Conservation (phyloP, 225 moss, liverwort and hornwort species). For the Ulota crispa region DNA sequence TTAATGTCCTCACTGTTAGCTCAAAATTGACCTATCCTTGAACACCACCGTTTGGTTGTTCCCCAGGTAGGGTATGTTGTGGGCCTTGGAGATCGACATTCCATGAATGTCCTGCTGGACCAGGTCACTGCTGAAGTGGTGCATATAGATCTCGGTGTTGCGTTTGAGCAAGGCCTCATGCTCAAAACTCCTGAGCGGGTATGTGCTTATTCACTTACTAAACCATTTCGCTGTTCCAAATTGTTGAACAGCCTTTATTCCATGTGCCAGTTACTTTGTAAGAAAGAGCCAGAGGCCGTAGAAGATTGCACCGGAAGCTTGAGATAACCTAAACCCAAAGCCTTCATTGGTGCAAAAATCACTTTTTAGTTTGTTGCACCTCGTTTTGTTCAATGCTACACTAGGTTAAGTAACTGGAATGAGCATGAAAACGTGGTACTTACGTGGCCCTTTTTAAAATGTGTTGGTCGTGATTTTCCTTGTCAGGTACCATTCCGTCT, state of each 20-base stretch:
- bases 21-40: neutral
- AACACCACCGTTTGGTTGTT: slow-evolving; percentile 9
- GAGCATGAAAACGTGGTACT: neutral
- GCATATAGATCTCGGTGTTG: slow-evolving; percentile 96
- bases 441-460: neutral
- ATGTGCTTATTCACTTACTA: neutral
- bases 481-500: slow-evolving; percentile 95
- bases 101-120: slow-evolving; percentile 86
- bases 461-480: neutral
- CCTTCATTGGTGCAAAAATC: neutral
- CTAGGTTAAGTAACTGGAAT: neutral
- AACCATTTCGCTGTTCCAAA: neutral
- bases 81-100: slow-evolving; percentile 98
- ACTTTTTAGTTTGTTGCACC: neutral
- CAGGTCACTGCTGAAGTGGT: slow-evolving; percentile 94
- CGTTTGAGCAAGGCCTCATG: slow-evolving; percentile 98
- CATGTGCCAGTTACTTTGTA: neutral
- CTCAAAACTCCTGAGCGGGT: slow-evolving; percentile 98
- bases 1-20: neutral
- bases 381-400: neutral
- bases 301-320: neutral
- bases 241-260: neutral
- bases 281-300: neutral
- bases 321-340: neutral
- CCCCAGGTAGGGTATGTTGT: slow-evolving; percentile 93